Evolutionary conservation across 2,329 filamentous ascomycete genomes (phyloP).

Genomic region (Sporothrix humicola): DNA sequence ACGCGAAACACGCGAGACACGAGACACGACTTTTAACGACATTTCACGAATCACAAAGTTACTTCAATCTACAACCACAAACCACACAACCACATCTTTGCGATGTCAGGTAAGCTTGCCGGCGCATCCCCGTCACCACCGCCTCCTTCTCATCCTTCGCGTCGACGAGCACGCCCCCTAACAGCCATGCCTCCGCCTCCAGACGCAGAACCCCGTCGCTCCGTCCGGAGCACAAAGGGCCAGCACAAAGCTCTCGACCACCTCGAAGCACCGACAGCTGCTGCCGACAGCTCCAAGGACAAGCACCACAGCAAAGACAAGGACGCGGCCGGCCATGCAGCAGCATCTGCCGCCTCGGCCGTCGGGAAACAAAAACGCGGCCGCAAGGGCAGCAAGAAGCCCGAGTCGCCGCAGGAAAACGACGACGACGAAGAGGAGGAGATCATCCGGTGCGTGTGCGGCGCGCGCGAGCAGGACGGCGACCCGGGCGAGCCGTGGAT

Average conservation of each 20-base stretch:
- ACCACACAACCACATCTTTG: constrained; percentile 7
- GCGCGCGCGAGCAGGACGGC: constrained; percentile 82
- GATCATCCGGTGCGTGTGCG: constrained; percentile 91
- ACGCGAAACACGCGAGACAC: neutral
- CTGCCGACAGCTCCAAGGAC: neutral
- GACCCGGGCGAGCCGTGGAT: constrained; percentile 93
- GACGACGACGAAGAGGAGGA: constrained; percentile 64
- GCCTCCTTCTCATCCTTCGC: neutral
- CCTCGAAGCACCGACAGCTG: constrained; percentile 59
- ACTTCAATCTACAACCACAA: neutral
- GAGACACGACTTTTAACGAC: neutral
- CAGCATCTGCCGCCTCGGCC: neutral
- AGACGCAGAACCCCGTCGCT: constrained; percentile 82
- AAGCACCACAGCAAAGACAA: neutral
- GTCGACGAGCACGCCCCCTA: neutral
- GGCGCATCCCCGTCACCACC: neutral
- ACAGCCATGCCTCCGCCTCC: constrained; percentile 37
- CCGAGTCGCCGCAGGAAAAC: constrained; percentile 62
- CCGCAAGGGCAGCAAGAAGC: constrained; percentile 60
- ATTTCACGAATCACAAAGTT: neutral
- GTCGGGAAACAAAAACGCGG: constrained; percentile 56
- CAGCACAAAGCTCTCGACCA: constrained; percentile 91
- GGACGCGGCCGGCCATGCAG: constrained; percentile 36
- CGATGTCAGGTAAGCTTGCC: constrained; percentile 35
- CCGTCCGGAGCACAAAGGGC: constrained; percentile 94